Base-by-base conservation (phyloP, 2,329 filamentous ascomycete species). In the Volutella citrinella region DNA sequence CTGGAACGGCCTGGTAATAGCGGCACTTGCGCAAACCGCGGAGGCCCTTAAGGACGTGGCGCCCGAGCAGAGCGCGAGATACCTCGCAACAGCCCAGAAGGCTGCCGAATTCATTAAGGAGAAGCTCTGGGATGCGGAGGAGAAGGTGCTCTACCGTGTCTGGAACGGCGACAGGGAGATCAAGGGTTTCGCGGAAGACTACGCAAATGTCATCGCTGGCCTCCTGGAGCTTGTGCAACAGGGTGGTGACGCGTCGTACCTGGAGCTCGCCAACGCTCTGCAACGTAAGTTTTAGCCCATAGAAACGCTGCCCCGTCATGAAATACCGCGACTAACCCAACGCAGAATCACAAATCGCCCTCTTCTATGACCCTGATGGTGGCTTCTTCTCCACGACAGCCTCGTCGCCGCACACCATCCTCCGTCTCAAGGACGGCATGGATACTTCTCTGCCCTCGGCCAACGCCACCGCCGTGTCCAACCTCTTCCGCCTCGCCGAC, bases 381-480 rank as follows among this genome's bases (percentile, higher is more conserved):
- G 87, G 76, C 19, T 93, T 91, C 70, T 93, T 86, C 65, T 82
- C 80, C 5, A 89, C 84, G 2, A 65, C 73, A 5, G 64, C 69
- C 10, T 63, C 72, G 25, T 79, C 82, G 9, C 68, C 80, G 1
- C 79, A 89, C 51, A 75, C 84, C 18, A 82, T 96, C 39, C 77
- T 97, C 40, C 83, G 91, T 16, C 76, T 96, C 30, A 98, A 98
- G 64, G 88, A 94, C 43, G 93, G 89, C 45, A 96, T 96, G 76
- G 93, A 98, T 60, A 87, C 87, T 6, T 83, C 88, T 3, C 84
- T 93, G 40, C 93, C 93, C 1, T 93, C 88, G 1, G 84, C 87
- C 32, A 98, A 98, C 56, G 88, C 87, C 23, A 77, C 91, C 6
- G 84, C 85, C n/a, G 86, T 87, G 0, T 75, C 78, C 12, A 97